Evolutionary conservation across 1,139 yeast genomes (phyloP), one percentile per base, ranked within the genome.

Genomic region (Arxiozyma heterogenica): DNA sequence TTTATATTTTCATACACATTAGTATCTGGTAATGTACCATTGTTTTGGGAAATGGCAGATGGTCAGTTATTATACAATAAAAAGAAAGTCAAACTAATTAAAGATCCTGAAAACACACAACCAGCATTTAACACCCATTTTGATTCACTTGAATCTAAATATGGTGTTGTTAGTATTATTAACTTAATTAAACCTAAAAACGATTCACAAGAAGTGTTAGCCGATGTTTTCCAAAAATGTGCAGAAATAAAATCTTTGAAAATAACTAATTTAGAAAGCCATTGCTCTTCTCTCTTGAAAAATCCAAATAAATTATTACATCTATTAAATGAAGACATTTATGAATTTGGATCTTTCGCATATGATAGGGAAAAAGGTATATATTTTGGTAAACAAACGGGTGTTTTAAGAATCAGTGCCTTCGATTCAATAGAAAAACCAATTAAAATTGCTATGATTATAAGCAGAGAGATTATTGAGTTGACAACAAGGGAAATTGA

Each of bases 21-120:
- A 50, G 69, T 83, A 0, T 67, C 85, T 55, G 93, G 90, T 0
- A 85, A 85, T 65, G 83, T 82, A 1, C 93, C 94, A 0, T 69
- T 84, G 38, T 82, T 79, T 61, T 85, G 86, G 66, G 81, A 75
- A 63, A 61, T 71, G 70, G 62, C 61, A 1, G 86, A 83, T 53
- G 76, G 75, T 54, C 81, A 80, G 57, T 67, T 80, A 49, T 63
- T 81, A 21, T 75, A 80, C 17, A 76, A 80, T 1, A 78, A 74
- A 58, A 80, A 75, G 57, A 45, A 22, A 18, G 72, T 84, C 4
- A 72, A 74, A 25, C 75, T 83, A 54, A 78, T 83, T 0, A 73
- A 85, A 57, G 80, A 84, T 2, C 77, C 79, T 55, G 88, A 81
- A 54, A 81, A 85, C 2, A 79, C 86, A 8, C 85, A 82, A 55